A percentile compares a stretch with the other conserved stretches of the same genome.
Evolutionary conservation across 2,329 filamentous ascomycete species (phyloP).

Genomic region (Fusarium sp.): DNA sequence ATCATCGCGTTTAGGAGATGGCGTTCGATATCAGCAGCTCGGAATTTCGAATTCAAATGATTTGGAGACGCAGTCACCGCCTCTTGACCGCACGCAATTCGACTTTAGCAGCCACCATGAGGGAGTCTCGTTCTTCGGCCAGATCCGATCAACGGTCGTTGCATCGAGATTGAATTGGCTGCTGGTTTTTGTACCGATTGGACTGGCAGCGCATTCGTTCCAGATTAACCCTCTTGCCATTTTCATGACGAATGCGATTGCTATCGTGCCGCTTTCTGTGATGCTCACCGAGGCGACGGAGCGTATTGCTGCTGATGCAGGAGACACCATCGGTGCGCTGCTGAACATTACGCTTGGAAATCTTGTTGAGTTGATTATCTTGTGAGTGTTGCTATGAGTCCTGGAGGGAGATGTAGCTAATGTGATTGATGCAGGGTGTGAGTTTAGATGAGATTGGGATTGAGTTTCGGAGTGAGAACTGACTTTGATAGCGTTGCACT

Average conservation of each 20-base stretch:
- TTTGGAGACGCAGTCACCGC: constrained; percentile 36
- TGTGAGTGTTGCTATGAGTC: constrained; percentile 46
- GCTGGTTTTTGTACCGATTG: constrained; percentile 75
- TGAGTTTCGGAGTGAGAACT: constrained; percentile 3
- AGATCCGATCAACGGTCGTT: constrained; percentile 44
- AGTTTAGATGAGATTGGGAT: constrained; percentile 22
- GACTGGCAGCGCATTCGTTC: constrained; percentile 63
- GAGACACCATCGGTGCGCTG: constrained; percentile 67
- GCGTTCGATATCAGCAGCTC: constrained; percentile 37
- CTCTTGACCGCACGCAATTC: constrained; percentile 22
- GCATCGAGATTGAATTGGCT: constrained; percentile 69
- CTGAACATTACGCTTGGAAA: constrained; percentile 72
- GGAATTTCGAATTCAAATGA: constrained; percentile 29
- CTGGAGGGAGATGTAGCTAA: constrained; percentile 38
- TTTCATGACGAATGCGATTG: constrained; percentile 69
- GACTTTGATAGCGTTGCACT: constrained; percentile 57
- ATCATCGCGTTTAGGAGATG: constrained; percentile 34
- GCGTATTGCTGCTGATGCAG: constrained; percentile 64
- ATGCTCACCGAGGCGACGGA: constrained; percentile 68
- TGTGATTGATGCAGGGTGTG: constrained; percentile 46
- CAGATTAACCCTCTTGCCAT: constrained; percentile 51
- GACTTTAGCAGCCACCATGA: constrained; percentile 14
- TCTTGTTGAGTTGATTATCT: constrained; percentile 70
- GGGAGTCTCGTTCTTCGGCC: constrained; percentile 28
- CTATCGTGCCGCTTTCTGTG: constrained; percentile 67